Conservation (phyloP, 306 rosid species). For the Quercus alba region DNA sequence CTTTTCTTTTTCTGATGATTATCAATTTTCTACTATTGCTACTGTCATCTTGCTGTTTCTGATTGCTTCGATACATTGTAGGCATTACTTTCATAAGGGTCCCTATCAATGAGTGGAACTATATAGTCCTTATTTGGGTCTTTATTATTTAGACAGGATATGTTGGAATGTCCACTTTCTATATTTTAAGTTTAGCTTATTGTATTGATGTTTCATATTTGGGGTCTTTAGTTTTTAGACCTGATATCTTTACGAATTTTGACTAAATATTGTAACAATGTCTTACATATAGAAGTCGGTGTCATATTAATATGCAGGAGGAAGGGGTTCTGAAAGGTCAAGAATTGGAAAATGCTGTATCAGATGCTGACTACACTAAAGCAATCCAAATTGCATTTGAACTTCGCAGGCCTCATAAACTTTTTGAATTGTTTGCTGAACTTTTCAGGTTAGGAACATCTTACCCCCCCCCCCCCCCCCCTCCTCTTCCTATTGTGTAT, state of each 20-base stretch:
- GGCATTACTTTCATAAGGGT: too few species aligned
- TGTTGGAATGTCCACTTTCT: not conserved
- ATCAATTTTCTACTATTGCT: not conserved
- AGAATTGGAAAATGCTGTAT: constrained; percentile 90
- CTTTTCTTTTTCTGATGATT: too few species aligned
- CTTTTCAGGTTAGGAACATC: constrained; percentile 71
- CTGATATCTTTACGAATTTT: not conserved
- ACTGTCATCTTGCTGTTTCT: not conserved
- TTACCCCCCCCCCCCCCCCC: too few species aligned
- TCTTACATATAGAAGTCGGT: not conserved
- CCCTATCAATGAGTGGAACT: too few species aligned
- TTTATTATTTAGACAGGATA: not conserved
- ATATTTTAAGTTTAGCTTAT: not conserved
- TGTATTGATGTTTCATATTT: not conserved
- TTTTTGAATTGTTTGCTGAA: constrained; percentile 55
- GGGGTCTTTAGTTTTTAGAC: not conserved
- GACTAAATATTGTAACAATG: not conserved
- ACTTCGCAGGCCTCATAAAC: constrained; percentile 80
- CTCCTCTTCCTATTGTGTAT: not conserved
- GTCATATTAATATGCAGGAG: constrained; percentile 50
- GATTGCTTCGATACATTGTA: not conserved
- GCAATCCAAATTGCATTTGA: constrained; percentile 87
- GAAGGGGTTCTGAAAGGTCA: constrained; percentile 88
- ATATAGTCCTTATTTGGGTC: too few species aligned
- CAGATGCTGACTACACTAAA: constrained; percentile 76